phyloP scores from a whole-genome alignment of 2,329 filamentous ascomycete species.

The Stemphylium vesicarium region DNA sequence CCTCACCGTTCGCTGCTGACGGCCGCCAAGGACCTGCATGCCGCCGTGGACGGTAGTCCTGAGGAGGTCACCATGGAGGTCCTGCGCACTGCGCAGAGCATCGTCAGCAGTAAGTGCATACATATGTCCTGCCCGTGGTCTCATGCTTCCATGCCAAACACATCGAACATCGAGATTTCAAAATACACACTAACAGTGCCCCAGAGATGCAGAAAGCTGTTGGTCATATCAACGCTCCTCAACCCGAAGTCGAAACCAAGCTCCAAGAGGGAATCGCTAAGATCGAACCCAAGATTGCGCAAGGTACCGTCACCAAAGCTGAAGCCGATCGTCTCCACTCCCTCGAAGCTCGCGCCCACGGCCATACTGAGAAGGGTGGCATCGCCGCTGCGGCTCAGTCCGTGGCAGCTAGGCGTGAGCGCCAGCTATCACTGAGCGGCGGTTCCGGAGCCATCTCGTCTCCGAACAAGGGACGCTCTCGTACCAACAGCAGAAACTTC shows the following conservation, averaged over 20 bases:
- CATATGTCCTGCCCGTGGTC: neutral
- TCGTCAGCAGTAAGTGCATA: conserved; percentile 38
- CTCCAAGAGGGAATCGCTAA: conserved; percentile 39
- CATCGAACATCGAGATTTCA: neutral
- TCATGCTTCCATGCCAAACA: neutral
- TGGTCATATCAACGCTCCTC: conserved; percentile 30
- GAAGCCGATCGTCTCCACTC: conserved; percentile 52
- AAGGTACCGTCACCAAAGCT: conserved; percentile 46
- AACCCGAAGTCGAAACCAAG: conserved; percentile 39
- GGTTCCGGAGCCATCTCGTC: conserved; percentile 5
- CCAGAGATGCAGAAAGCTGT: conserved; percentile 42
- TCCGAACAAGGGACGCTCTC: conserved; percentile 9
- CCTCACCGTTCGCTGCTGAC: conserved; percentile 29
- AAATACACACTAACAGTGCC: conserved; percentile 10
- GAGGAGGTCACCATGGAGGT: conserved; percentile 34
- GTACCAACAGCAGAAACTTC: conserved; percentile 18
- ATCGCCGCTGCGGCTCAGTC: conserved; percentile 50
- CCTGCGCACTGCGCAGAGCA: conserved; percentile 32
- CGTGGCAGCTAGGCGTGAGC: conserved; percentile 43
- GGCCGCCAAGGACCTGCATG: conserved; percentile 36
- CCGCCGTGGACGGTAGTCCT: conserved; percentile 32
- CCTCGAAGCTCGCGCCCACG: conserved; percentile 49
- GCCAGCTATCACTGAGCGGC: conserved; percentile 24
- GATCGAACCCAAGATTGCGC: conserved; percentile 41
- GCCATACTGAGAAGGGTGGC: conserved; percentile 44